Evolutionary conservation across 2,329 filamentous ascomycete genomes (phyloP).

Genomic region (Delphinella strobiligena): DNA sequence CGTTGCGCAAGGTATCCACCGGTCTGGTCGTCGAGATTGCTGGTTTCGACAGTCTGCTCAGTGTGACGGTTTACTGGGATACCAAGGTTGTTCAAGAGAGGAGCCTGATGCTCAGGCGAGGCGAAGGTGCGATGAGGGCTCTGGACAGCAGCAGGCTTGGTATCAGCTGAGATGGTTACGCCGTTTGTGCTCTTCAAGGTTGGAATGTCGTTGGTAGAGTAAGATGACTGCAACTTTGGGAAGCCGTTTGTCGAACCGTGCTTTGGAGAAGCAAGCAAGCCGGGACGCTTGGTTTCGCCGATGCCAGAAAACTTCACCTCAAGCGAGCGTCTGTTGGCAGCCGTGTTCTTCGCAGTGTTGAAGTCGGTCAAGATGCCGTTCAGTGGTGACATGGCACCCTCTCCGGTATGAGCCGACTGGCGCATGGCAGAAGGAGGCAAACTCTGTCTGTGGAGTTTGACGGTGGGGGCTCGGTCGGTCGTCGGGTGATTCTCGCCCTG

Average conservation of each 20-base stretch:
- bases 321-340: conserved; percentile 35
- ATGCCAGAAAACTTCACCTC: conserved; percentile 31
- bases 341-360: conserved; percentile 28
- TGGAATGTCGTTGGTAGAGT: conserved; percentile 79
- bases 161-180: conserved; percentile 16
- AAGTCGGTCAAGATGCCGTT: conserved; percentile 27
- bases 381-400: conserved; percentile 20
- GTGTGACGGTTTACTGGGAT: conserved; percentile 55
- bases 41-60: conserved; percentile 49
- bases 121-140: conserved; percentile 7
- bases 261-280: conserved; percentile 46
- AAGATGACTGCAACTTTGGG: conserved; percentile 73
- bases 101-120: conserved; percentile 7
- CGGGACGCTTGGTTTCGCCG: conserved; percentile 32
- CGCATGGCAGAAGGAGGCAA: conserved; percentile 23
- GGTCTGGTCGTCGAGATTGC: conserved; percentile 34
- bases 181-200: conserved; percentile 61
- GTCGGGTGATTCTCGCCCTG: conserved; percentile 18
- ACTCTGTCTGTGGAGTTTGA: conserved; percentile 30
- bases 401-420: conserved; percentile 23
- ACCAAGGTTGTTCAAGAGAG: conserved; percentile 60
- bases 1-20: conserved; percentile 48
- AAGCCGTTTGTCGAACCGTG: conserved; percentile 45
- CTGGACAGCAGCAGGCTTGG: conserved; percentile 40
- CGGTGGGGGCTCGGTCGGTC: conserved; percentile 49